Evolutionary conservation across 257 asterid genomes (phyloP).

Genomic region (Lycium barbarum): DNA sequence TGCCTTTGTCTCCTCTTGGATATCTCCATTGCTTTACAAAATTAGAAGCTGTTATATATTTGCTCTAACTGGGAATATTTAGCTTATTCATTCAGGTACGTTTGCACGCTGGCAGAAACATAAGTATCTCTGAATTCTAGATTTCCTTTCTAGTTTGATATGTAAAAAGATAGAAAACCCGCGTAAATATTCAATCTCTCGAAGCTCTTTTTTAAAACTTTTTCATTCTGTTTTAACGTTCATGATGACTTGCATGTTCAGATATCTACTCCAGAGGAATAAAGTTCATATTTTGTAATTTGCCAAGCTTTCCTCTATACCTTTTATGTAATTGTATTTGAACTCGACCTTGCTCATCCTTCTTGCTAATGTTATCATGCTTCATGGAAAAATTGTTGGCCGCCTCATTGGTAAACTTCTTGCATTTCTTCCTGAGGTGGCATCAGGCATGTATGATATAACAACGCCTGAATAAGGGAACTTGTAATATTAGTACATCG

Average conservation of each 20-base stretch:
- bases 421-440: background rate
- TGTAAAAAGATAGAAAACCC: background rate
- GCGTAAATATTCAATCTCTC: background rate
- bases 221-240: background rate
- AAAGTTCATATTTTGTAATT: background rate
- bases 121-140: background rate
- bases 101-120: background rate
- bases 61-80: background rate
- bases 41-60: background rate
- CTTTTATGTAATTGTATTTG: background rate
- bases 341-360: background rate
- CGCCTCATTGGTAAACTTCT: background rate
- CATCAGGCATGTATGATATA: background rate
- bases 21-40: background rate
- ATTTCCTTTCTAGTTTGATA: background rate
- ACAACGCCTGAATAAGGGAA: background rate
- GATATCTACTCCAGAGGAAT: background rate
- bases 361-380: background rate
- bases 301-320: background rate
- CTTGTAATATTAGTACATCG: background rate
- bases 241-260: background rate
- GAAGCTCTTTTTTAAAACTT: background rate
- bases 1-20: background rate
- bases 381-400: background rate
- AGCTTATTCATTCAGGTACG: background rate